Base-by-base conservation (phyloP, 2,329 filamentous ascomycete genomes). In the Epicoccum sorghinum region DNA sequence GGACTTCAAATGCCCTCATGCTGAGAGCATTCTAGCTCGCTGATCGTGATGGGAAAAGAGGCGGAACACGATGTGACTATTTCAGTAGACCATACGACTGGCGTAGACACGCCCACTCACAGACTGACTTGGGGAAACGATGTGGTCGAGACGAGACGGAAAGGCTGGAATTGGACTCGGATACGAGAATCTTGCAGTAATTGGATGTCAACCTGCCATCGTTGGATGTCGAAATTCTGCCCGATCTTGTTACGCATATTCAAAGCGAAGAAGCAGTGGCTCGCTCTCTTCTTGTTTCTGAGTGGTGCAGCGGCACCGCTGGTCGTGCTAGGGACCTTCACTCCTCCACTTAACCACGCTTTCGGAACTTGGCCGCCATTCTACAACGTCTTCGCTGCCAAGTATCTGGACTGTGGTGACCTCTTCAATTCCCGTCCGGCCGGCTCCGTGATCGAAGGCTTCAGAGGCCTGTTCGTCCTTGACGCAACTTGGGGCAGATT, bases 401-500 rank as follows among this genome's bases (percentile, higher is more conserved):
- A 65, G 14, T 41, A 50, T 13, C n/a, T 65, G 30, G 18, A 43
- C 9, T 65, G 64, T 25, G 60, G 58, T 5, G 35, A 49, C 10
- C 24, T 38, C 1, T 10, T 63, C 9, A 55, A 46, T 24, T 3
- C 48, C 0, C 7, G 23, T 3, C 57, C 63, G 7, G 56, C 55
- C 18, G 64, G 64, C 18, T 51, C 63, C 0, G 64, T 56, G 0
- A 41, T 66, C 3, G 44, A 39, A 12, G 70, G 69, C 3, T 55
- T 69, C 4, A 65, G 70, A 32, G 61, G 57, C 7, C 42, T 74
- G 1, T 74, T 73, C 30, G 61, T 67, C 13, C 57, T 74, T 4
- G 70, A 72, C 47, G 24, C 35, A 3, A 66, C 62, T 0, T 67
- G 53, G 29, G 71, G 69, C 0, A 40, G 29, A 0, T 67, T 68